Evolutionary conservation across 2,329 filamentous ascomycete genomes (phyloP).

Genomic region (Claviceps humidiphila): DNA sequence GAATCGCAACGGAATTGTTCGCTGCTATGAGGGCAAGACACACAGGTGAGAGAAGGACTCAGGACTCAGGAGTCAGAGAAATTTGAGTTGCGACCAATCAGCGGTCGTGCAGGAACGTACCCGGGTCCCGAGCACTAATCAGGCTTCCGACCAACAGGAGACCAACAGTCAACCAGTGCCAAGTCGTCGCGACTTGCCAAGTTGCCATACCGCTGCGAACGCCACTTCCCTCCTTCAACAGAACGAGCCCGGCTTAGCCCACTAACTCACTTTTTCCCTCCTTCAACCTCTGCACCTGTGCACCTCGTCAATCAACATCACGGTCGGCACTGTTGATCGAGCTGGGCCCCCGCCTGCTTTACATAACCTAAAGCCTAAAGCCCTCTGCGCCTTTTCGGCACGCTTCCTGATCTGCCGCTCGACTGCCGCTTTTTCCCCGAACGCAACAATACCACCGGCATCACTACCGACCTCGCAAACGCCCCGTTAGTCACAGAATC

Average conservation of each 20-base stretch:
- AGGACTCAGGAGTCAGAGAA: neutral
- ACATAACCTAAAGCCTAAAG: neutral
- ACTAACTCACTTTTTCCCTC: neutral
- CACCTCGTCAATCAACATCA: neutral
- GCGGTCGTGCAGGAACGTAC: neutral
- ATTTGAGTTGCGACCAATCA: neutral
- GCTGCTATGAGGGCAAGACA: neutral
- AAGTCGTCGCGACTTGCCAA: neutral
- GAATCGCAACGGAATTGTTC: neutral
- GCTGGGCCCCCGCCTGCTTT: neutral
- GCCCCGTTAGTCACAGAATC: constrained; percentile 1
- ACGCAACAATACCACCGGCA: neutral
- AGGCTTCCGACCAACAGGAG: no score
- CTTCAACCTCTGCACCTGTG: constrained; percentile 1
- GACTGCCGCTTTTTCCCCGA: neutral
- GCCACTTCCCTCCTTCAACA: constrained; percentile 3
- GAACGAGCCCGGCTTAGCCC: neutral
- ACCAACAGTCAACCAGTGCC: neutral
- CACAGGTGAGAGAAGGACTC: neutral
- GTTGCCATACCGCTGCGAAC: neutral
- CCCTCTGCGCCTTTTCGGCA: neutral
- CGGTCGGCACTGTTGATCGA: neutral
- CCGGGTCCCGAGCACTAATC: neutral
- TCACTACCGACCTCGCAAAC: neutral
- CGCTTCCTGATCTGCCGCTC: neutral